These are phyloP conservation scores for Xylariaceae sp. DNA, from an alignment of 2,329 filamentous ascomycete genomes.

Conservation along the genomic window DNA sequence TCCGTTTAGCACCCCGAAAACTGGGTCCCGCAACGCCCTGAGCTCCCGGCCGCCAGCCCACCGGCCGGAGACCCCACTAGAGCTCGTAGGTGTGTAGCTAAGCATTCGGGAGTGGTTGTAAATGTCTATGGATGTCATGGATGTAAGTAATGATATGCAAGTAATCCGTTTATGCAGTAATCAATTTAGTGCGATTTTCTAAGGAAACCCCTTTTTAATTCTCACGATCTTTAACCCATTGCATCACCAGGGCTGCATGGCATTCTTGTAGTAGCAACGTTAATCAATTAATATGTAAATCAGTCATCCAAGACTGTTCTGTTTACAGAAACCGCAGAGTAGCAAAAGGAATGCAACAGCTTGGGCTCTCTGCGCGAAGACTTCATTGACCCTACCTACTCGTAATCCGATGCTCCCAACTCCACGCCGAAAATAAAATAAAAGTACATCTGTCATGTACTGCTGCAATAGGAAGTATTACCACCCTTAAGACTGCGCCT, in stretches of 20 bases:
- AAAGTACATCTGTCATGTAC: background rate
- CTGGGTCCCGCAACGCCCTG: constrained; percentile 1
- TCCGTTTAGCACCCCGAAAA: constrained; percentile 9
- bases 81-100: too few relatives aligned
- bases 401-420: background rate
- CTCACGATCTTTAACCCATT: background rate
- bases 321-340: background rate
- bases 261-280: background rate
- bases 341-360: background rate
- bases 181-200: too few relatives aligned
- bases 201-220: too few relatives aligned
- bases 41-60: too few relatives aligned
- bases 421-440: constrained; percentile 6
- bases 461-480: background rate
- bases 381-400: background rate
- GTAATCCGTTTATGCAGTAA: background rate
- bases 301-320: background rate
- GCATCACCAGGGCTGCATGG: background rate
- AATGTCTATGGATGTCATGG: background rate
- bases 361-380: background rate
- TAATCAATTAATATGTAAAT: background rate
- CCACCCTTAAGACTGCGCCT: constrained; percentile 16
- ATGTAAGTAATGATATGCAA: background rate
- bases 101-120: background rate
- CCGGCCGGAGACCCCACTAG: too few relatives aligned